Percentiles rank a stretch among this genome's conserved stretches.
These are phyloP conservation scores for Myriosclerotinia scirpicola DNA, from an alignment of 2,329 filamentous ascomycete species.

Conservation along the genomic window DNA sequence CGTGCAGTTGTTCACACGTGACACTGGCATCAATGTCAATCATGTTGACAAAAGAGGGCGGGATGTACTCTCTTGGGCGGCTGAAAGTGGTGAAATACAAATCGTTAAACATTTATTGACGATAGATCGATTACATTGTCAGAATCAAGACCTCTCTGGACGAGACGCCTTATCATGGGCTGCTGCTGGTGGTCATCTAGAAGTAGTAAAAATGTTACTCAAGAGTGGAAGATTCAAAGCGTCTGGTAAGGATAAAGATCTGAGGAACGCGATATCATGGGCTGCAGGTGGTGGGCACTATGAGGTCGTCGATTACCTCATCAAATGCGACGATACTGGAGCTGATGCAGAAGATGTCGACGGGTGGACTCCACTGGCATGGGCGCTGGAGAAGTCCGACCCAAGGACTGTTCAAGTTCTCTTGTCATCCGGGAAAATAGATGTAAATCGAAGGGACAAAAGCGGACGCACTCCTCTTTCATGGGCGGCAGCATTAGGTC, in stretches of 20 bases:
- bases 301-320: slow-evolving; percentile 34
- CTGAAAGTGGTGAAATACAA: slow-evolving; percentile 37
- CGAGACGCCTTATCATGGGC: slow-evolving; percentile 39
- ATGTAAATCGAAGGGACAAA: slow-evolving; percentile 12
- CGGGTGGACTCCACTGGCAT: neutral
- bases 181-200: slow-evolving; percentile 68
- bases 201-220: slow-evolving; percentile 81
- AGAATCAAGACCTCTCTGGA: slow-evolving; percentile 39
- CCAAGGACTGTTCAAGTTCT: slow-evolving; percentile 7
- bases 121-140: slow-evolving; percentile 35
- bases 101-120: slow-evolving; percentile 36
- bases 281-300: slow-evolving; percentile 37
- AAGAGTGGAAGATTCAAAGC: neutral
- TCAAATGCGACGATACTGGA: neutral
- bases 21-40: slow-evolving; percentile 28
- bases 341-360: slow-evolving; percentile 1
- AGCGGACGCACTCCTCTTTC: neutral
- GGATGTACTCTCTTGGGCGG: slow-evolving; percentile 43
- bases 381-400: neutral
- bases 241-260: slow-evolving; percentile 8
- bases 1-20: no score
- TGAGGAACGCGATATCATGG: slow-evolving; percentile 27
- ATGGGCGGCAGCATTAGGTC: no score
- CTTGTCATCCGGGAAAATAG: slow-evolving; percentile 5
- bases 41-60: slow-evolving; percentile 40